Evolutionary conservation across 768 basidiomycete genomes (phyloP).

Genomic region (Gelatoporia subvermispora): DNA sequence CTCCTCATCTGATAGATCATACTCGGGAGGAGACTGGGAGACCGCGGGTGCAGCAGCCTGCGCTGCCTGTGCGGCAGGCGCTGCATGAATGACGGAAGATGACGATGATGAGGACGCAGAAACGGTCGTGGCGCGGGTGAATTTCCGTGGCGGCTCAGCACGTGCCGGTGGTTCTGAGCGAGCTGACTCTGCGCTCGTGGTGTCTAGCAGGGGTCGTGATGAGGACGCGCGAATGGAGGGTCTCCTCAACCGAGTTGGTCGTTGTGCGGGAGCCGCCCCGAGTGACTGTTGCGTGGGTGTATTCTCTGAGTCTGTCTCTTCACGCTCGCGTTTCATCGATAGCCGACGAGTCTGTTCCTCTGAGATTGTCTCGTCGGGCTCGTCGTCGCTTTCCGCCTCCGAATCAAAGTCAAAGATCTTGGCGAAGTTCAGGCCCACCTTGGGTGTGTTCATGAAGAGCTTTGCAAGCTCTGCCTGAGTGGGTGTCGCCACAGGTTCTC

Average conservation of each 20-base stretch:
- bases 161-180: not conserved
- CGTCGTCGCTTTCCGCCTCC: slow-evolving; percentile 24
- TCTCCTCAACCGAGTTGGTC: slow-evolving; percentile 22
- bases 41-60: not conserved
- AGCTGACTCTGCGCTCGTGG: not conserved
- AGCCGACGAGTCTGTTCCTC: slow-evolving; percentile 20
- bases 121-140: slow-evolving; percentile 1
- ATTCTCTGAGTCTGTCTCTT: slow-evolving; percentile 15
- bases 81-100: slow-evolving; percentile 6
- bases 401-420: slow-evolving; percentile 68
- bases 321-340: slow-evolving; percentile 28
- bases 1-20: slow-evolving; percentile 74
- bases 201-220: slow-evolving; percentile 7
- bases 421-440: slow-evolving; percentile 68
- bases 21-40: slow-evolving; percentile 25
- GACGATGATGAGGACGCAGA: slow-evolving; percentile 6
- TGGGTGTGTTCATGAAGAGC: slow-evolving; percentile 65
- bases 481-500: slow-evolving; percentile 69
- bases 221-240: slow-evolving; percentile 25
- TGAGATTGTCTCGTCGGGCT: slow-evolving; percentile 22
- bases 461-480: slow-evolving; percentile 59
- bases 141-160: not conserved
- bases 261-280: slow-evolving; percentile 2
- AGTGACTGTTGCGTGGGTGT: slow-evolving; percentile 17
- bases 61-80: slow-evolving; percentile 1